These are phyloP conservation scores for Rhododendron williamsianum DNA, from an alignment of 148 eudicot species.

Conservation along the genomic window DNA sequence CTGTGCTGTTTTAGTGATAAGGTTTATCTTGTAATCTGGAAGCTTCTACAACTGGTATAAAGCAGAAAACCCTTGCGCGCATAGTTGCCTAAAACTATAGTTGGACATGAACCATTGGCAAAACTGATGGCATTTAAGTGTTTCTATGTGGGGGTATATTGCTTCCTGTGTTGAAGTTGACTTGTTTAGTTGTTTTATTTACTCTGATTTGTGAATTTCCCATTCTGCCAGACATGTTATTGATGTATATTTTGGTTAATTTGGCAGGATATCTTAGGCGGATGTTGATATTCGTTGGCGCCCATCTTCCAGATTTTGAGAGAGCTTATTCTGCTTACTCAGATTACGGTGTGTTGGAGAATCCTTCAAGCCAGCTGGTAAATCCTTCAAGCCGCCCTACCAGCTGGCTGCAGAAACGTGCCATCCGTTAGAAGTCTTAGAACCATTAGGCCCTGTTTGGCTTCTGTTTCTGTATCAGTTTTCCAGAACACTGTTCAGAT, in stretches of 20 bases:
- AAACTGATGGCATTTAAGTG: not conserved
- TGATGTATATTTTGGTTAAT: not conserved
- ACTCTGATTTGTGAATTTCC: not conserved
- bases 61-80: not conserved
- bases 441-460: not conserved
- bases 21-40: not conserved
- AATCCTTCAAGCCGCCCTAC: not conserved
- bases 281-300: not conserved
- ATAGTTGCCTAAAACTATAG: not conserved
- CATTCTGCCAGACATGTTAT: not conserved
- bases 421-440: not conserved
- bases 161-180: not conserved
- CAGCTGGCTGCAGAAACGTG: not conserved
- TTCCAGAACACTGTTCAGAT: not conserved
- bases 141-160: not conserved
- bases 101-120: not conserved
- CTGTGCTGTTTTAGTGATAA: not conserved
- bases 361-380: not conserved
- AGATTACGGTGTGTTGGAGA: not conserved
- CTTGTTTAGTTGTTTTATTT: not conserved
- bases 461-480: not conserved
- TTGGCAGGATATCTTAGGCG: not conserved
- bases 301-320: not conserved
- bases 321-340: not conserved
- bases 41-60: not conserved